phyloP scores from a whole-genome alignment of 2,329 filamentous ascomycete species.

The Trichoderma citrinoviride region DNA sequence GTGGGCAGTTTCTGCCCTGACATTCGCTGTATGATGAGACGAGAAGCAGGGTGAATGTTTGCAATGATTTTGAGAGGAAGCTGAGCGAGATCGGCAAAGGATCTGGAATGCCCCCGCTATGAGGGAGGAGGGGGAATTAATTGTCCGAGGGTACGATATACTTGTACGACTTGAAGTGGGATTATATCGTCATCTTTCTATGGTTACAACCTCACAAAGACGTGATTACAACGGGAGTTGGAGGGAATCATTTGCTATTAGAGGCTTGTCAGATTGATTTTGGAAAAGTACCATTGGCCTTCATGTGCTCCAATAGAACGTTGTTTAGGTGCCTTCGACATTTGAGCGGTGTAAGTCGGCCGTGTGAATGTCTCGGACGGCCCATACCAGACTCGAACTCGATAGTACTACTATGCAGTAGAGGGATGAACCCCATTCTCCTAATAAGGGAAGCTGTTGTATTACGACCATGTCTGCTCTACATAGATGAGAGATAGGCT shows the following conservation, averaged over 20 bases:
- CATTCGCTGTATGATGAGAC: too few species aligned
- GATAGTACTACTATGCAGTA: too few species aligned
- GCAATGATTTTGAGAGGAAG: neutral
- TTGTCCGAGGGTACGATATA: neutral
- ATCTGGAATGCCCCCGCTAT: conserved; percentile 8
- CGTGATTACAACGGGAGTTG: too few species aligned
- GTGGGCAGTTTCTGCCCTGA: too few species aligned
- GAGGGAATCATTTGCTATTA: too few species aligned
- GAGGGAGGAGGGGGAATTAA: neutral
- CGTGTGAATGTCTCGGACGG: neutral
- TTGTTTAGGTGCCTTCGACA: too few species aligned
- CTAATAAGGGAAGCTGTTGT: neutral
- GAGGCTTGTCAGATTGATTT: too few species aligned
- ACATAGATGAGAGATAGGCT: neutral
- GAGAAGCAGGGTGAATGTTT: neutral
- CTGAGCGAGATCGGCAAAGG: conserved; percentile 4
- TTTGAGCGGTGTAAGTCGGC: too few species aligned
- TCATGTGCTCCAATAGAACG: too few species aligned
- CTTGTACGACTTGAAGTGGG: neutral
- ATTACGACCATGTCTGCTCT: neutral
- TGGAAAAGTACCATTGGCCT: too few species aligned
- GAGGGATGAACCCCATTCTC: neutral
- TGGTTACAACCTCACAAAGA: too few species aligned
- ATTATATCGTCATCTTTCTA: too few species aligned
- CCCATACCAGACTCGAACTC: neutral